These are phyloP conservation scores for Aspergillus sp. DNA, from an alignment of 2,329 filamentous ascomycete species.

Conservation along the genomic window DNA sequence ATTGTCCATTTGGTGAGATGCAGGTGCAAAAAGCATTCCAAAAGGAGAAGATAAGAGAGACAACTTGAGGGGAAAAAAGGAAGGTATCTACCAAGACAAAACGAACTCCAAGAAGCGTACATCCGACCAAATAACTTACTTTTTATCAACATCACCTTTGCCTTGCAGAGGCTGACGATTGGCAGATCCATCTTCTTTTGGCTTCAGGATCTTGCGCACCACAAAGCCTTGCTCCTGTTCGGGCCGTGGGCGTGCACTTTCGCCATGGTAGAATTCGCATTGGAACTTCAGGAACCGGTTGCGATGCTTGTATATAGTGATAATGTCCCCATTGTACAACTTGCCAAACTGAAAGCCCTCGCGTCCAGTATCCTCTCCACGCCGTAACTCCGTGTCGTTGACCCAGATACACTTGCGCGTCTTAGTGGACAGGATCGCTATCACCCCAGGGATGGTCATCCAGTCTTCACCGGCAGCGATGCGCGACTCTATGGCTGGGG, in stretches of 20 bases:
- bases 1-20: no score
- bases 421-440: conserved; percentile 70
- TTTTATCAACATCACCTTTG: conserved; percentile 11
- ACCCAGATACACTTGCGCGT: conserved; percentile 67
- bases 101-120: neutral
- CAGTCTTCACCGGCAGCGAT: conserved; percentile 50
- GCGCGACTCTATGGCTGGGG: conserved; percentile 55
- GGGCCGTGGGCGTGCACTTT: conserved; percentile 36
- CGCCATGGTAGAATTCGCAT: conserved; percentile 41
- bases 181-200: conserved; percentile 13
- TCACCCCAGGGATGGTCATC: conserved; percentile 47
- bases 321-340: conserved; percentile 66
- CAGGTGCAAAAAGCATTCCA: neutral
- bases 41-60: neutral
- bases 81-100: neutral
- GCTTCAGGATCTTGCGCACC: conserved; percentile 30
- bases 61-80: neutral
- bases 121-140: neutral
- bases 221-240: conserved; percentile 34
- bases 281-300: conserved; percentile 34
- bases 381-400: conserved; percentile 60
- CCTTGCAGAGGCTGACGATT: conserved; percentile 18
- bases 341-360: conserved; percentile 53
- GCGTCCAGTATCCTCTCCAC: conserved; percentile 46
- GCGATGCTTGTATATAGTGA: conserved; percentile 58